phyloP scores from a whole-genome alignment of 306 rosid genomes.

The Dryas drummondii region DNA sequence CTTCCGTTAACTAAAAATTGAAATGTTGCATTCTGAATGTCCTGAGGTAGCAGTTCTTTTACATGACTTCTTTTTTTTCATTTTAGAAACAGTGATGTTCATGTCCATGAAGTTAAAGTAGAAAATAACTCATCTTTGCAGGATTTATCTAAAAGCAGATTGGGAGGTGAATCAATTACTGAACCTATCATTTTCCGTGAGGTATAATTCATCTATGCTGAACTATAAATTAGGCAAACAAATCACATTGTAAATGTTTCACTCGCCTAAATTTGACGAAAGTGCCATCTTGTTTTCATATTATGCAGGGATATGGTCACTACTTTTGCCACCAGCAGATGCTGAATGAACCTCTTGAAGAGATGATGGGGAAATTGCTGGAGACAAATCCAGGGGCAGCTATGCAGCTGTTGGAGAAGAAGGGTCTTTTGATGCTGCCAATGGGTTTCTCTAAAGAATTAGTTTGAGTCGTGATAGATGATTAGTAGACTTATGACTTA shows the following conservation, averaged over 20 bases:
- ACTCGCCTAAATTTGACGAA: neutral
- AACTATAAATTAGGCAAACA: neutral
- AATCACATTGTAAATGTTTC: neutral
- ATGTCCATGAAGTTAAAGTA: neutral
- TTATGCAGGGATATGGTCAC: conserved; percentile 81
- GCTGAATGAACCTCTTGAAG: conserved; percentile 81
- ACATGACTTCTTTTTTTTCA: neutral
- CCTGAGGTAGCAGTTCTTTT: too few relatives aligned
- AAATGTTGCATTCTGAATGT: neutral
- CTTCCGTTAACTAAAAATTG: neutral
- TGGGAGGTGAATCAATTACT: conserved; percentile 55
- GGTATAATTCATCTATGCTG: conserved; percentile 38
- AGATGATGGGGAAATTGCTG: conserved; percentile 78
- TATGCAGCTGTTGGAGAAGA: conserved; percentile 58
- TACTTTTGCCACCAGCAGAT: conserved; percentile 52
- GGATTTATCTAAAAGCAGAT: conserved; percentile 66
- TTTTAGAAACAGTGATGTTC: neutral
- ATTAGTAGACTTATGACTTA: neutral
- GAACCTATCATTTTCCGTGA: conserved; percentile 69
- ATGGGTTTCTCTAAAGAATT: conserved; percentile 47
- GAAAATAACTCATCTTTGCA: conserved; percentile 30
- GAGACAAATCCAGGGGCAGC: conserved; percentile 65
- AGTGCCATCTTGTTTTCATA: neutral
- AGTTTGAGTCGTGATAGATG: conserved; percentile 28
- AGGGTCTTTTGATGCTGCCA: conserved; percentile 73